Conservation (phyloP, 495 filamentous ascomycete genomes). For the Thermochaetoides thermophila region DNA sequence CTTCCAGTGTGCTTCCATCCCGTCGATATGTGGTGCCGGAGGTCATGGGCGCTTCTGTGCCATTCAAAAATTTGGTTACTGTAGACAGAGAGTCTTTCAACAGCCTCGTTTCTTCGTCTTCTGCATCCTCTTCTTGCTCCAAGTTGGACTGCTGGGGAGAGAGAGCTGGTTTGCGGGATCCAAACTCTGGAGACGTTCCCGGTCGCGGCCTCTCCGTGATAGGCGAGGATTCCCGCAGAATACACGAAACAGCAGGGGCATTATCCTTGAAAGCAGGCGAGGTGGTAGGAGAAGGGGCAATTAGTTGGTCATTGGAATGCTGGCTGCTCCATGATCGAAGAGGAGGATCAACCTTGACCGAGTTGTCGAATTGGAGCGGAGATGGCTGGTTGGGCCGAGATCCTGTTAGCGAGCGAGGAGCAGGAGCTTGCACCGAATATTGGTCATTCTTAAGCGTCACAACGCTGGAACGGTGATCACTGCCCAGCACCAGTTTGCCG, state of each 20-base stretch:
- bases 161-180: constrained; percentile 32
- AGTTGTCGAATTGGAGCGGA: constrained; percentile 44
- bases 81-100: constrained; percentile 45
- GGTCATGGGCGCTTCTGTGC: constrained; percentile 2
- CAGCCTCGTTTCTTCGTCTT: constrained; percentile 57
- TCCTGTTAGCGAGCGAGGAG: constrained; percentile 21
- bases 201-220: constrained; percentile 11
- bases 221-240: too few species aligned
- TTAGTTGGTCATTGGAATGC: constrained; percentile 47
- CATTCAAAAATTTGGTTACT: constrained; percentile 30
- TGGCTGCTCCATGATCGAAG: constrained; percentile 57
- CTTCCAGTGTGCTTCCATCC: constrained; percentile 19
- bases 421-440: constrained; percentile 13
- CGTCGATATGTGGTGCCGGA: constrained; percentile 22
- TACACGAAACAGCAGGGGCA: too few species aligned
- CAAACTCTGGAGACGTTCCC: constrained; percentile 20
- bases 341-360: constrained; percentile 39
- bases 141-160: constrained; percentile 29
- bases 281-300: constrained; percentile 27
- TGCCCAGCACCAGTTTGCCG: constrained; percentile 49
- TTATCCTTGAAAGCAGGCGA: constrained; percentile 5
- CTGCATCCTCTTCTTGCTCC: constrained; percentile 26
- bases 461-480: constrained; percentile 40
- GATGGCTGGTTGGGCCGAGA: constrained; percentile 33
- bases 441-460: constrained; percentile 24